These are phyloP conservation scores for Cucurbita ficifolia DNA, from an alignment of 306 rosid species.

Conservation along the genomic window DNA sequence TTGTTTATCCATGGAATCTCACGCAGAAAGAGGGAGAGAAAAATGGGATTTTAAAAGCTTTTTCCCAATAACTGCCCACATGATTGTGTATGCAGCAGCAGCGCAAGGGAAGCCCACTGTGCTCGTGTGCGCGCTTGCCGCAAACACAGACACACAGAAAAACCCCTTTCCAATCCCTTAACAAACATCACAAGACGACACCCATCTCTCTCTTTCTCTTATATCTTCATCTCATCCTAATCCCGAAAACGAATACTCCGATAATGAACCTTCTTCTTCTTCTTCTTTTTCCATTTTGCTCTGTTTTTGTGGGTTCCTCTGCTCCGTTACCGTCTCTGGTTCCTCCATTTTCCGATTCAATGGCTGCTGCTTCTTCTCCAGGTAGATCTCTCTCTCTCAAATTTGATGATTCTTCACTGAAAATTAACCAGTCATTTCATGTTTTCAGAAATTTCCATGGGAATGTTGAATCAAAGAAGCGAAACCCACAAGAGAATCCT, in stretches of 20 bases:
- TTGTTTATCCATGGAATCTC: neutral
- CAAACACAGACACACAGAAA: neutral
- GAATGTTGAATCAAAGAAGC: constrained; percentile 19
- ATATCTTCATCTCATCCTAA: too few species aligned
- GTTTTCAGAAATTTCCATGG: constrained; percentile 32
- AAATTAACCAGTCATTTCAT: neutral
- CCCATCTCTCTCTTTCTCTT: neutral
- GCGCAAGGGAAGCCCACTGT: neutral
- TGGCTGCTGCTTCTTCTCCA: constrained; percentile 46
- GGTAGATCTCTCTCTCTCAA: constrained; percentile 21
- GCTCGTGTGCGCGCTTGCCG: too few species aligned
- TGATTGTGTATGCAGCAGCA: neutral
- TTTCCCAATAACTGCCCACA: constrained; percentile 1
- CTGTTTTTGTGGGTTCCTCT: constrained; percentile 32
- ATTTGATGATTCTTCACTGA: neutral
- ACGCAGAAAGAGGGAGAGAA: neutral
- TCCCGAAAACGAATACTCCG: too few species aligned
- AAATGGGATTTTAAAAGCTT: neutral
- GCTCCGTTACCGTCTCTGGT: constrained; percentile 24
- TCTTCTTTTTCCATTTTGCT: neutral
- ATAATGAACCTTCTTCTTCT: neutral
- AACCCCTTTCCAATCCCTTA: neutral
- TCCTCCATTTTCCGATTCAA: constrained; percentile 25
- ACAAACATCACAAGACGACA: neutral
- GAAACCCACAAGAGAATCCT: constrained; percentile 46